Conservation (phyloP, 2,329 filamentous ascomycete genomes). For the Fusarium liriodendri region DNA sequence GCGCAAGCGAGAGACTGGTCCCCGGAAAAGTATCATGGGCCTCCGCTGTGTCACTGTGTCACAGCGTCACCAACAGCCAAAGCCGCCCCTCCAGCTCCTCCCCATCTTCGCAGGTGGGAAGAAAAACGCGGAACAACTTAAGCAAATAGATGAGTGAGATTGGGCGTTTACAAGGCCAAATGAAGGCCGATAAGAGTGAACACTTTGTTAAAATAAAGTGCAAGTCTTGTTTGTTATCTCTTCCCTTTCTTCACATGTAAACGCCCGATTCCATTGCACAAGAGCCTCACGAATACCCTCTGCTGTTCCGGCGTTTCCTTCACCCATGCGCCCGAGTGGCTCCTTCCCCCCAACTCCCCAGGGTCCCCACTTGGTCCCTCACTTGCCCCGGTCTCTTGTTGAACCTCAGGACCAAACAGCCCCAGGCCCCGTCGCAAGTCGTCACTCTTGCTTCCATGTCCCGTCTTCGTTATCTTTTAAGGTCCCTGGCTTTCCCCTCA, state of each 20-base stretch:
- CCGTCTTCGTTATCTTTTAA: slow-evolving; percentile 19
- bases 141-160: neutral
- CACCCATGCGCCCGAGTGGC: neutral
- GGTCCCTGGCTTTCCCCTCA: slow-evolving; percentile 27
- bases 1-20: neutral
- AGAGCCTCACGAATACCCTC: neutral
- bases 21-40: slow-evolving; percentile 20
- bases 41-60: slow-evolving; percentile 23
- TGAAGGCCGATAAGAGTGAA: neutral
- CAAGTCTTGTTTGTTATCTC: neutral
- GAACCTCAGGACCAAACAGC: slow-evolving; percentile 31
- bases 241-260: neutral
- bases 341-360: slow-evolving; percentile 27
- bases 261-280: neutral
- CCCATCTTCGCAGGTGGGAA: neutral
- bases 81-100: slow-evolving; percentile 18
- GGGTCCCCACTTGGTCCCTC: slow-evolving; percentile 30
- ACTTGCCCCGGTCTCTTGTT: slow-evolving; percentile 18
- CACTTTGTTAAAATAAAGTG: neutral
- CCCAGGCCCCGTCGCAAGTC: slow-evolving; percentile 24
- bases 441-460: slow-evolving; percentile 19
- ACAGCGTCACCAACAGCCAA: slow-evolving; percentile 31
- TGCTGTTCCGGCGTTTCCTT: neutral
- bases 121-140: neutral
- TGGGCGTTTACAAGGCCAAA: neutral